Evolutionary conservation across 106 monocot species (phyloP).

Genomic region (Agapanthus africanus): DNA sequence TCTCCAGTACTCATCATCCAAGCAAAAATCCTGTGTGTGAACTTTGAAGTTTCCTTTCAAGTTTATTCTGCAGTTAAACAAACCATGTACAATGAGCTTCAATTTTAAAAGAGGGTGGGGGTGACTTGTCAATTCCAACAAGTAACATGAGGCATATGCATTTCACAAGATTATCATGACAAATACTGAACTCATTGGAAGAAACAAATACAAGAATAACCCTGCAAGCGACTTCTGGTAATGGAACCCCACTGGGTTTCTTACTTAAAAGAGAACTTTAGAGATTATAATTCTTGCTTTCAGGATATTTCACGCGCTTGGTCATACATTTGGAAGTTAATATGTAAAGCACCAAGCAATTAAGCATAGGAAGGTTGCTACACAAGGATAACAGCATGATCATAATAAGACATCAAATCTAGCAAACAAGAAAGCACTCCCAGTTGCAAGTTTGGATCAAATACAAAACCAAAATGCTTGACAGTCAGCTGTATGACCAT

Average conservation of each 20-base stretch:
- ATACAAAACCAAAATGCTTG: background rate
- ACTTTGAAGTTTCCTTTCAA: slow-evolving; percentile 41
- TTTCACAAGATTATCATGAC: background rate
- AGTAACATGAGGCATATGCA: background rate
- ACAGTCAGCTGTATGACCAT: background rate
- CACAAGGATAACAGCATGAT: background rate
- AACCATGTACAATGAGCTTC: background rate
- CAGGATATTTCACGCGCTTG: background rate
- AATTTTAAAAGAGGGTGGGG: background rate
- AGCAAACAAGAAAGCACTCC: no score
- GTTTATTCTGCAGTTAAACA: slow-evolving; percentile 52
- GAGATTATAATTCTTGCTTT: background rate
- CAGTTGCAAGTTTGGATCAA: background rate
- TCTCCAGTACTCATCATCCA: slow-evolving; percentile 81
- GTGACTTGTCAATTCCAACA: background rate
- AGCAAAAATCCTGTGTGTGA: slow-evolving; percentile 36
- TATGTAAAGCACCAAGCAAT: background rate
- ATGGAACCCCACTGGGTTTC: background rate
- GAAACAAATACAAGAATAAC: no score
- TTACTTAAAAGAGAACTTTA: background rate
- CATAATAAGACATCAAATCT: background rate
- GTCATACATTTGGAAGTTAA: background rate
- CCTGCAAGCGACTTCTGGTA: background rate
- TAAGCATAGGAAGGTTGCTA: slow-evolving; percentile 1
- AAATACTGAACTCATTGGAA: background rate